Percentiles rank a stretch among this genome's conserved stretches.
phyloP scores from a whole-genome alignment of 805 yeast species.

The Saturnispora ahearnii region DNA sequence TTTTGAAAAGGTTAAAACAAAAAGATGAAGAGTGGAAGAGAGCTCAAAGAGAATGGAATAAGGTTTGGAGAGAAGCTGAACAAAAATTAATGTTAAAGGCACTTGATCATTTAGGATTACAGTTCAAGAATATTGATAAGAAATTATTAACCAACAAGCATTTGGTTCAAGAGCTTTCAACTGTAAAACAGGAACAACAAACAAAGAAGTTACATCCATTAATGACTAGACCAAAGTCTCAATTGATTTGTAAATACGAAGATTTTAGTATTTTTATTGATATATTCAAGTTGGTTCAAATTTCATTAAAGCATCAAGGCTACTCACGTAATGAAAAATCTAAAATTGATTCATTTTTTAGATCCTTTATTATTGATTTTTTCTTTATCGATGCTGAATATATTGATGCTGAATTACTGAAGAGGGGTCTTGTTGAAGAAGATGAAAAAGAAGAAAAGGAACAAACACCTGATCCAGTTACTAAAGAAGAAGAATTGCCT shows the following conservation, averaged over 20 bases:
- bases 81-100: conserved; percentile 91
- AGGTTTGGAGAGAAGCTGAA: conserved; percentile 97
- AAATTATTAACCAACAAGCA: conserved; percentile 85
- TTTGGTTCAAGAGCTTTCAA: conserved; percentile 81
- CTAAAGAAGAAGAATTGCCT: conserved; percentile 7
- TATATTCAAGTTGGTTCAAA: conserved; percentile 55
- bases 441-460: conserved; percentile 19
- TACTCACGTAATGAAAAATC: conserved; percentile 79
- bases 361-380: conserved; percentile 61
- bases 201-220: conserved; percentile 79
- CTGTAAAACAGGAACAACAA: conserved; percentile 85
- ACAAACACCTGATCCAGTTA: neutral
- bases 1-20: conserved; percentile 85
- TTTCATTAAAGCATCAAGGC: conserved; percentile 58
- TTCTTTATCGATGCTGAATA: conserved; percentile 49
- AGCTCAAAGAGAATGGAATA: conserved; percentile 97
- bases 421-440: conserved; percentile 26
- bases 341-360: conserved; percentile 60
- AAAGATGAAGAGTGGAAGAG: conserved; percentile 99
- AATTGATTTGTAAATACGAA: conserved; percentile 45
- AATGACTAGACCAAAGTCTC: conserved; percentile 77
- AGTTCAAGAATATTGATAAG: conserved; percentile 95
- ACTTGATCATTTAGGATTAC: conserved; percentile 88
- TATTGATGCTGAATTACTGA: conserved; percentile 34
- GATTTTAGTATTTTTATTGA: conserved; percentile 70